A percentile compares a stretch with the other conserved stretches of the same genome.
phyloP scores from a whole-genome alignment of 2,329 filamentous ascomycete species.

The Cordyceps cicadae region DNA sequence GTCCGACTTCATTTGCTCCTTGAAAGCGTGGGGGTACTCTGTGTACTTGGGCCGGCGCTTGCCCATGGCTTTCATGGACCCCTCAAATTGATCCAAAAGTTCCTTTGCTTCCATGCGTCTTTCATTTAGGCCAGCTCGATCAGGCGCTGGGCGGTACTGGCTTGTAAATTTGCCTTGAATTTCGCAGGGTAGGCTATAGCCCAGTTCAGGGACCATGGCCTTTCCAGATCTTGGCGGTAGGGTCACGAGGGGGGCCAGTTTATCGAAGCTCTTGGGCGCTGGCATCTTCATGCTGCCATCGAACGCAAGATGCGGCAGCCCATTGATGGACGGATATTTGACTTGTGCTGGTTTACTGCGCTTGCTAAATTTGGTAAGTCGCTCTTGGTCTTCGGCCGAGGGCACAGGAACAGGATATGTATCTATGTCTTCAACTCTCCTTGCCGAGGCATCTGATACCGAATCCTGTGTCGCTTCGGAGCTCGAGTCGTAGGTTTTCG shows the following conservation, averaged over 20 bases:
- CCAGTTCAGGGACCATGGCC: constrained; percentile 30
- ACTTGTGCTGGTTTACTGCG: constrained; percentile 29
- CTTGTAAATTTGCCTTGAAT: constrained; percentile 35
- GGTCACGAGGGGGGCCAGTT: constrained; percentile 35
- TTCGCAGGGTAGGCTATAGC: constrained; percentile 33
- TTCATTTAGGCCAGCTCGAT: constrained; percentile 33
- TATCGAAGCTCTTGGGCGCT: constrained; percentile 37
- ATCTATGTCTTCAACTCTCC: constrained; percentile 29
- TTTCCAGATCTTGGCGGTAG: constrained; percentile 31
- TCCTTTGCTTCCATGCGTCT: constrained; percentile 31
- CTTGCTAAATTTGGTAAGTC: constrained; percentile 31
- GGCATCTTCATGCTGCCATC: constrained; percentile 33
- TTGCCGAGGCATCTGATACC: constrained; percentile 20
- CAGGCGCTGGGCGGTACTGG: constrained; percentile 31
- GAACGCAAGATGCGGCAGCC: constrained; percentile 30
- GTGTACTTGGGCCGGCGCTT: constrained; percentile 38
- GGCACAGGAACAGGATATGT: constrained; percentile 23
- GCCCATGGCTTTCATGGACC: constrained; percentile 32
- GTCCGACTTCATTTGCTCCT: constrained; percentile 38
- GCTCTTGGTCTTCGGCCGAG: constrained; percentile 25
- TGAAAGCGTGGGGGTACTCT: constrained; percentile 38
- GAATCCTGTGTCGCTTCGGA: constrained; percentile 21
- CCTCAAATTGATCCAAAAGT: constrained; percentile 33
- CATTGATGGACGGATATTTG: constrained; percentile 31
- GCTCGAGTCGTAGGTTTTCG: constrained; percentile 4